Percentiles rank a stretch among this genome's conserved stretches.
Conservation (phyloP, 2,329 filamentous ascomycete species). For the Ophiostoma himal-ulmi region DNA sequence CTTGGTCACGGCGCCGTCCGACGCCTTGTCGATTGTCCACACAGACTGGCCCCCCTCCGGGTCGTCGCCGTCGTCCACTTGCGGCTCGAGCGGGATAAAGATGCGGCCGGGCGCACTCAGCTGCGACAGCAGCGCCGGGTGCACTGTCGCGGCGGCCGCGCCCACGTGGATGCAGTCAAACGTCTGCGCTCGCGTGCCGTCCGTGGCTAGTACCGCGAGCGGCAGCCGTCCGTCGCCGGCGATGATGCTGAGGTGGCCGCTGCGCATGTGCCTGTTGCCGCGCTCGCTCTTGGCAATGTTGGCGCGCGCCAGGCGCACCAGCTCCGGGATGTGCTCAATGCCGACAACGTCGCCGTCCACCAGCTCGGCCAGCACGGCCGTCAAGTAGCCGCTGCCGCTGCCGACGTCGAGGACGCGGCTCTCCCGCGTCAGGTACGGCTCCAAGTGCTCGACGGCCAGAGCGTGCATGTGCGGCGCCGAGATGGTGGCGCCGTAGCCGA, state of each 20-base stretch:
- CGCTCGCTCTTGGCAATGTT: constrained; percentile 61
- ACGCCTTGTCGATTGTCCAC: constrained; percentile 68
- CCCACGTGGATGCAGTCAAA: constrained; percentile 97
- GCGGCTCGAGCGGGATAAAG: constrained; percentile 73
- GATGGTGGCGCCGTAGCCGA: constrained; percentile 53
- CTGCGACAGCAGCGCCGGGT: constrained; percentile 68
- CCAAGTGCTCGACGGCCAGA: constrained; percentile 45
- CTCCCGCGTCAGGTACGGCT: constrained; percentile 40
- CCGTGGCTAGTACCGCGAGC: constrained; percentile 38
- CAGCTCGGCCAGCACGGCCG: constrained; percentile 78
- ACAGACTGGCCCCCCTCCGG: constrained; percentile 52
- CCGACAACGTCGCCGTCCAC: constrained; percentile 58
- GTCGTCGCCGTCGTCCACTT: constrained; percentile 44
- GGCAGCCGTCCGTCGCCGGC: constrained; percentile 62
- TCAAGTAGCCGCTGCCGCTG: constrained; percentile 75
- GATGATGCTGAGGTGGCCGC: constrained; percentile 64
- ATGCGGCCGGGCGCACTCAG: constrained; percentile 71
- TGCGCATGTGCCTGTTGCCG: constrained; percentile 55
- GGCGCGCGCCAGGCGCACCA: constrained; percentile 55
- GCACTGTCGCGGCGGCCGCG: constrained; percentile 70
- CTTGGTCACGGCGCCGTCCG: constrained; percentile 53
- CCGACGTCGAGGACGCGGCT: constrained; percentile 64
- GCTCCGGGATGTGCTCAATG: constrained; percentile 63
- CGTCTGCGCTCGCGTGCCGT: neutral
- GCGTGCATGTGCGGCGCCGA: constrained; percentile 59